A percentile compares a stretch with the other conserved stretches of the same genome.
These are phyloP conservation scores for Yamadazyma kitorensis DNA, from an alignment of 805 yeast species.

Conservation along the genomic window DNA sequence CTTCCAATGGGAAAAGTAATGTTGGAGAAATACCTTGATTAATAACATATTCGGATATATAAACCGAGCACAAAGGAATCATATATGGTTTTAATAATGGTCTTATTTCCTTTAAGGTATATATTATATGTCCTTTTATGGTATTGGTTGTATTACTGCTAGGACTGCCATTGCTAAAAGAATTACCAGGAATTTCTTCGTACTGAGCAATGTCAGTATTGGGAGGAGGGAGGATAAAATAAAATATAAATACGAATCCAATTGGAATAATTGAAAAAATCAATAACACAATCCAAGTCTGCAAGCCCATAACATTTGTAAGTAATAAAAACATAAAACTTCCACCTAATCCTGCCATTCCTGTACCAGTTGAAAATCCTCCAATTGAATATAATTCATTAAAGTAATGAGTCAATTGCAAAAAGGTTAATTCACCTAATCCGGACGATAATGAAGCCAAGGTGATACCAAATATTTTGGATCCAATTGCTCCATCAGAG, in stretches of 20 bases:
- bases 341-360: slow-evolving; percentile 91
- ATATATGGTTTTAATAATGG: slow-evolving; percentile 63
- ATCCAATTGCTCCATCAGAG: slow-evolving; percentile 22
- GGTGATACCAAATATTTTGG: slow-evolving; percentile 63
- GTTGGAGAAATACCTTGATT: slow-evolving; percentile 94
- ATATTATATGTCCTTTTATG: slow-evolving; percentile 14
- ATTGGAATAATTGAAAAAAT: slow-evolving; percentile 55
- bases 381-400: slow-evolving; percentile 54
- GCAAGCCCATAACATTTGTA: slow-evolving; percentile 64
- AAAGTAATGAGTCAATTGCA: slow-evolving; percentile 82
- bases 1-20: slow-evolving; percentile 67
- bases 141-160: neutral
- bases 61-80: slow-evolving; percentile 82
- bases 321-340: slow-evolving; percentile 66
- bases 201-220: slow-evolving; percentile 5
- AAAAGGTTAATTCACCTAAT: slow-evolving; percentile 83
- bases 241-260: slow-evolving; percentile 41
- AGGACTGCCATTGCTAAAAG: neutral
- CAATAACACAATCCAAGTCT: slow-evolving; percentile 53
- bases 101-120: slow-evolving; percentile 27
- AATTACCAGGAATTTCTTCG: slow-evolving; percentile 4
- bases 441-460: slow-evolving; percentile 86
- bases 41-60: slow-evolving; percentile 80
- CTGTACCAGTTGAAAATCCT: slow-evolving; percentile 94
- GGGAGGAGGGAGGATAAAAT: slow-evolving; percentile 22